Conservation (phyloP, 2,329 filamentous ascomycete genomes). For the Chaetoscypha palmicola region DNA sequence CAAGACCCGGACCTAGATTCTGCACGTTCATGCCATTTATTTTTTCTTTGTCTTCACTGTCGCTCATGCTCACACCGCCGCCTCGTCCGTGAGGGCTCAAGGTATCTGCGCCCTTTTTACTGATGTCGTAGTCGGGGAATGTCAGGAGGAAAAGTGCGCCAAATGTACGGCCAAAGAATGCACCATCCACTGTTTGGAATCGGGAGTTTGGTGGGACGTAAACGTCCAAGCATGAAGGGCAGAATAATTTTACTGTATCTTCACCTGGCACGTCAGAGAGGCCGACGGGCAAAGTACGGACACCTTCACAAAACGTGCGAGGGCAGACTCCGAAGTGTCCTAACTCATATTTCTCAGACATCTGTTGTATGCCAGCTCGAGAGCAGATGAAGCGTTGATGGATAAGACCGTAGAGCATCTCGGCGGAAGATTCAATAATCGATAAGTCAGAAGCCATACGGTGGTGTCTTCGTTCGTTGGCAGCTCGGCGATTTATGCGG, state of each 20-base stretch:
- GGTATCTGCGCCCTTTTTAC: constrained; percentile 59
- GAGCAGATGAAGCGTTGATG: constrained; percentile 98
- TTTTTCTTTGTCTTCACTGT: constrained; percentile 38
- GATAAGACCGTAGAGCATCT: constrained; percentile 95
- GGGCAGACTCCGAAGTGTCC: constrained; percentile 95
- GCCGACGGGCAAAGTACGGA: constrained; percentile 86
- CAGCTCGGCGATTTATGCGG: constrained; percentile 36
- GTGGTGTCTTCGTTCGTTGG: constrained; percentile 65
- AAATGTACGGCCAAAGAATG: constrained; percentile 97
- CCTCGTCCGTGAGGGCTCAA: constrained; percentile 35
- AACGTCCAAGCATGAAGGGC: constrained; percentile 90
- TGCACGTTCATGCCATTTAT: constrained; percentile 83
- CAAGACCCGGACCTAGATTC: constrained; percentile 85
- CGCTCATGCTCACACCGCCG: constrained; percentile 33
- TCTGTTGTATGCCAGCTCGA: constrained; percentile 91
- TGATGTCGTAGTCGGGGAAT: constrained; percentile 90
- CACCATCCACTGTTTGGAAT: constrained; percentile 94
- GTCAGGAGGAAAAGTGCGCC: constrained; percentile 97
- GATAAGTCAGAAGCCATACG: constrained; percentile 88
- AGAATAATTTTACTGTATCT: constrained; percentile 98
- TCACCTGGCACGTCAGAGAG: constrained; percentile 91
- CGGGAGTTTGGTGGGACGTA: constrained; percentile 96
- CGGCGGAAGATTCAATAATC: constrained; percentile 94
- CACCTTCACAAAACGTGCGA: constrained; percentile 85
- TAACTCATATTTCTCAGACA: constrained; percentile 98